Conservation (phyloP, 331 rosid species). For the Pyrus hybrid region DNA sequence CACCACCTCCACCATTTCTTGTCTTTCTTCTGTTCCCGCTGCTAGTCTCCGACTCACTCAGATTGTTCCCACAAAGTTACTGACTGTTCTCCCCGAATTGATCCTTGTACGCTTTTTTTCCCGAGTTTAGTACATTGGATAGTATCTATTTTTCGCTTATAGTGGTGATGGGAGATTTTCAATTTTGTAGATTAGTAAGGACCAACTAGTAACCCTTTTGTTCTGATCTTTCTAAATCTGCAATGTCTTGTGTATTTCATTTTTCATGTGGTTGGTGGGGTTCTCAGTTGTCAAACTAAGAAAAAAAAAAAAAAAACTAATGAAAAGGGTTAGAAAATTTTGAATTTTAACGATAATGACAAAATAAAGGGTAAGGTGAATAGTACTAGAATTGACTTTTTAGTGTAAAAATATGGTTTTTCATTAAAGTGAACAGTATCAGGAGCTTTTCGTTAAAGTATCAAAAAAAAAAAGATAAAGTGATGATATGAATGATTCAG, state of each 20-base stretch:
- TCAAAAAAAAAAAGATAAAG: constrained; percentile 7
- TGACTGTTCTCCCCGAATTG: background rate
- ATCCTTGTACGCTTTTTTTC: constrained; percentile 1
- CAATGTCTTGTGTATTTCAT: background rate
- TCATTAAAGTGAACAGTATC: too few relatives aligned
- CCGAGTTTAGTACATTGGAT: constrained; percentile 6
- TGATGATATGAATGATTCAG: constrained; percentile 13
- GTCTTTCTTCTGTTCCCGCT: constrained; percentile 28
- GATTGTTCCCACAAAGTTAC: constrained; percentile 2
- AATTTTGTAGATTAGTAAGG: background rate
- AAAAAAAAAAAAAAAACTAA: background rate
- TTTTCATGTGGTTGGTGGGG: constrained; percentile 13
- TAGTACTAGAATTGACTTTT: too few relatives aligned
- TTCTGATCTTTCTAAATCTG: background rate
- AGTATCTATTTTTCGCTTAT: background rate
- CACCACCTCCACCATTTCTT: constrained; percentile 63
- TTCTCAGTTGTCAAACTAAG: constrained; percentile 16
- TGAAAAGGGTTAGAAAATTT: too few relatives aligned
- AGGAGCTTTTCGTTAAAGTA: too few relatives aligned
- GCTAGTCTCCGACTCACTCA: constrained; percentile 13
- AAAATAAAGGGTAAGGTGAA: too few relatives aligned
- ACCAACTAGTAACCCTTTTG: background rate
- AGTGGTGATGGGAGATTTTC: background rate
- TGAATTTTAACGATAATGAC: too few relatives aligned
- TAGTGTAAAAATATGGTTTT: too few relatives aligned